Conservation (phyloP, 345 rosid genomes). For the Citrus mangshanensis region DNA sequence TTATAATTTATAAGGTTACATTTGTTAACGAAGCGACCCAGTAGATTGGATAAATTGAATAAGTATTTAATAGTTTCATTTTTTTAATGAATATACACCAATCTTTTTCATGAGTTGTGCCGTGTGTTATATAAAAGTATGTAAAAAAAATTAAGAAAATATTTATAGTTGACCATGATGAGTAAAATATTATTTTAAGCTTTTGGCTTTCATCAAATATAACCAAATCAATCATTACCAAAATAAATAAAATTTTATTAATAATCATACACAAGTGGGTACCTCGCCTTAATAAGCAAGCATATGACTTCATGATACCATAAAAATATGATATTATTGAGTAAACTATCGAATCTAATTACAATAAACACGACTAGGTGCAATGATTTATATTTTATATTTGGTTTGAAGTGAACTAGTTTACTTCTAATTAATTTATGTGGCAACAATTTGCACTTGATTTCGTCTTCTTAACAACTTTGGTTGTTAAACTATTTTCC, state of each 20-base stretch:
- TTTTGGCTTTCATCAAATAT: not conserved
- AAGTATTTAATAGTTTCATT: not conserved
- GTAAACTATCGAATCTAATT: not conserved
- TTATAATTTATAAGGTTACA: not conserved
- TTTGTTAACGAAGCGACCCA: not conserved
- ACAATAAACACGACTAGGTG: not conserved
- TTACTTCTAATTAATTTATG: constrained; percentile 2
- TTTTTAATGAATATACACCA: not conserved
- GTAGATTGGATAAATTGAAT: not conserved
- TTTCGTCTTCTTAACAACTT: not conserved
- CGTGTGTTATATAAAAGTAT: not conserved
- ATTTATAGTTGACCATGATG: not conserved
- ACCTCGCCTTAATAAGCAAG: not conserved
- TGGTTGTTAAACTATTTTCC: not conserved
- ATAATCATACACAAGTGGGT: not conserved
- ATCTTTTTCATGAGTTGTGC: not conserved
- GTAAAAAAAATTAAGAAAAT: not conserved
- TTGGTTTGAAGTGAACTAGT: not conserved
- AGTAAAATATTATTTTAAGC: not conserved
- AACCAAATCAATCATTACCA: not conserved
- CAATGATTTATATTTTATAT: not conserved
- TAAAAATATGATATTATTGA: not conserved
- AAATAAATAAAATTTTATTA: not conserved
- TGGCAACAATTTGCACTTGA: constrained; percentile 1
- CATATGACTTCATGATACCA: constrained; percentile 4